Evolutionary conservation across 1,139 yeast genomes (phyloP), one percentile per base, ranked within the genome.

Genomic region (Debaryomyces robertsiae): DNA sequence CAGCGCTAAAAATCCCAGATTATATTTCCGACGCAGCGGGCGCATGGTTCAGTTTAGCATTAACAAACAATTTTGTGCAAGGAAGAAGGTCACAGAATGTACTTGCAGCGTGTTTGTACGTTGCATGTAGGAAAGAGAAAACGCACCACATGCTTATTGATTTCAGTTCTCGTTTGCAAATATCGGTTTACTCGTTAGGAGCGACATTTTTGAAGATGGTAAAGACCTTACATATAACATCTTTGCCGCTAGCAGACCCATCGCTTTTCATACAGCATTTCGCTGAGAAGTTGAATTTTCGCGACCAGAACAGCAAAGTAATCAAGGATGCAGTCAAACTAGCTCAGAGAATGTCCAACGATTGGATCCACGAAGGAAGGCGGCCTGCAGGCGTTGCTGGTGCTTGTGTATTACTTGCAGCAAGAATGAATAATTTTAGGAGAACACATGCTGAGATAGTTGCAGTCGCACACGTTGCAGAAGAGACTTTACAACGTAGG

Each of bases 341-440:
- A 27, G 96, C 96, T 1, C 89, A 82, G 55, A 73, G 96, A 52
- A 93, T 93, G 99, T 76, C 91, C 16, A 79, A 82, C 38, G 98
- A 93, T 59, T 93, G 98, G 97, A 86, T 93, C 48, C 87, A 84
- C 57, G 95, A 89, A 61, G 99, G 99, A 25, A 78, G 99, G 58
- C 76, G 98, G 46, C 98, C 98, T 0, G 98, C 98, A 0, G 98
- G 99, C 55, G 80, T 93, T 39, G 98, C 98, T 0, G 99, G 98
- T 22, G 98, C 98, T 0, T 90, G 98, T 63, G 76, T 93, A 2
- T 63, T 94, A 37, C 67, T 93, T 39, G 98, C 99, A 0, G 93
- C 97, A 3, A 77, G 98, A 63, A 93, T 93, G 98, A 93, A 93
- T 63, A 91, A 91, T 56, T 82, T 87, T 59, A 77, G 96, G 54